Evolutionary conservation across 2,329 filamentous ascomycete genomes (phyloP), one percentile per base, ranked within the genome.

Genomic region (Colletotrichum sp.): DNA sequence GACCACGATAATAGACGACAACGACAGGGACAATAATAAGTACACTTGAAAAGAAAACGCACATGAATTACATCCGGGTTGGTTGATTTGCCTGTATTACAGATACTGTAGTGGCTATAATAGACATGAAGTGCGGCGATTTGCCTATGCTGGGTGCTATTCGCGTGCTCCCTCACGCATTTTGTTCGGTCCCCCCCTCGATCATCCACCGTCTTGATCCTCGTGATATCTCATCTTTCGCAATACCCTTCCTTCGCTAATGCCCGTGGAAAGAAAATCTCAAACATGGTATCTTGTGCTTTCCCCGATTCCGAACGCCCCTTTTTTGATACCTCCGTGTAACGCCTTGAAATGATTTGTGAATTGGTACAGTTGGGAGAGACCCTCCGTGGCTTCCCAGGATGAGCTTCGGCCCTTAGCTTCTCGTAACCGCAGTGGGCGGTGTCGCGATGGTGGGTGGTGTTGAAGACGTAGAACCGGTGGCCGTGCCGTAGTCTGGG

Each of bases 281-380:
- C 57, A 73, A 73, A 73, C 57, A 69, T 76, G 73, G 73, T 76
- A 76, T 76, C 73, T 76, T 63, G 63, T 69, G 57, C 63, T 73
- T 65, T 39, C 57, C 30, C 59, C 21, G n/a, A 62, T n/a, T 32
- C 70, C 28, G 21, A 34, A 63, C 72, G 59, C 59, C 66, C 70
- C 57, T 59, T 52, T 52, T 59, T 52, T 60, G 57, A 26, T 73
- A 65, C 52, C 59, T 73, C 73, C 39, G 44, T 63, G 26, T 49
- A 70, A 64, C 62, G 62, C 62, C 62, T 21, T 36, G 26, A 72
- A 16, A 39, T 67, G 49, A 30, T 16, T 18, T 60, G 62, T 36
- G 30, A 30, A 36, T 55, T 28, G n/a, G n/a, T 52, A 15, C 39
- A 32, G 44, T 52, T 21, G 7, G n/a, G 44, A 59, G 24, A 24